Percentiles rank a stretch among this genome's conserved stretches.
These are phyloP conservation scores for Hemileccinum rubropunctum DNA, from an alignment of 768 basidiomycete species.

Conservation along the genomic window DNA sequence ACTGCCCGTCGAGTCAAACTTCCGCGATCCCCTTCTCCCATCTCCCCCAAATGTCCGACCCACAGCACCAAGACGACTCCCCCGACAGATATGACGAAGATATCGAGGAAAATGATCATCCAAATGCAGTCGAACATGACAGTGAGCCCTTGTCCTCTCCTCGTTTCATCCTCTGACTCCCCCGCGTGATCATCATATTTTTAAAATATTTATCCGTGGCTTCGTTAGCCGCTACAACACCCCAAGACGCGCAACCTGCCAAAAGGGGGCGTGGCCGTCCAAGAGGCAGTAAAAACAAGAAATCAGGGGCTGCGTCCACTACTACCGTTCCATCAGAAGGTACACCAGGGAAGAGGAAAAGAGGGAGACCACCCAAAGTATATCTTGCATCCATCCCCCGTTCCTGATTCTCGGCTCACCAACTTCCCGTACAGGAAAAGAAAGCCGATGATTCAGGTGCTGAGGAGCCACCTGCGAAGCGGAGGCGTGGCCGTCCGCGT, in stretches of 20 bases:
- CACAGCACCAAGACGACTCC: conserved; percentile 53
- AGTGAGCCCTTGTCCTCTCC: conserved; percentile 21
- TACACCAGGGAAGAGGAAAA: conserved; percentile 39
- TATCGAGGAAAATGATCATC: conserved; percentile 49
- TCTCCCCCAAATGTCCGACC: conserved; percentile 54
- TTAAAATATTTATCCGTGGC: conserved; percentile 18
- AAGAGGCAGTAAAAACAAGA: conserved; percentile 82
- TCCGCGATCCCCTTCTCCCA: conserved; percentile 26
- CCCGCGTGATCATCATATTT: conserved; percentile 15
- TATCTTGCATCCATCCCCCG: conserved; percentile 6
- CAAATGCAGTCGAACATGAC: conserved; percentile 32
- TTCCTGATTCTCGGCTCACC: conserved; percentile 25
- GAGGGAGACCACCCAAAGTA: conserved; percentile 55
- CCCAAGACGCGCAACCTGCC: conserved; percentile 35
- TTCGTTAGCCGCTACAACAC: conserved; percentile 39
- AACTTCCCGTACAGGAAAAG: conserved; percentile 26
- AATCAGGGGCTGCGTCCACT: conserved; percentile 36
- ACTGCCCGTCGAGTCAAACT: conserved; percentile 17
- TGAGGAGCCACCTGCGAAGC: conserved; percentile 55
- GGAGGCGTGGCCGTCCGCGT: conserved; percentile 73
- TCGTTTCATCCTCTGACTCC: conserved; percentile 14
- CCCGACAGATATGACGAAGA: conserved; percentile 61
- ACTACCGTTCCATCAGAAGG: conserved; percentile 29
- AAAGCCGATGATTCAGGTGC: conserved; percentile 45
- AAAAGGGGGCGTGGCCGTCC: conserved; percentile 89